Base-by-base conservation (phyloP, 2,329 filamentous ascomycete genomes). In the Aureobasidium subglaciale region DNA sequence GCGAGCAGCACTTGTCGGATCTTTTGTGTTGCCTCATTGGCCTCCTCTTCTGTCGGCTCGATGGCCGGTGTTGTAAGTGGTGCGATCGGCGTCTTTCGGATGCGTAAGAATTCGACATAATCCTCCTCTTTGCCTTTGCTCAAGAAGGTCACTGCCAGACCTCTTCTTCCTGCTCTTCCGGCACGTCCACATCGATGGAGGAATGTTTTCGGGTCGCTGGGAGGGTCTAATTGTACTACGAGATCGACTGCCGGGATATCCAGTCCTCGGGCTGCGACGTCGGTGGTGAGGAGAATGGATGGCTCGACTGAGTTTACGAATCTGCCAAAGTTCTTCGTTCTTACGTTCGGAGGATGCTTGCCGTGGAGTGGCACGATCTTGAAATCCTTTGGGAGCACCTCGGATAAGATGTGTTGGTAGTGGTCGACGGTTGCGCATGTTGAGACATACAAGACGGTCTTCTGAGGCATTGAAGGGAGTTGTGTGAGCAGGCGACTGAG, bases 341-440 rank as follows among this genome's bases (percentile, higher is more conserved):
- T 86, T 7, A 95, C 89, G 63, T 90, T 90, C 4, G 90, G 84
- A 2, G 88, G 86, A 61, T 96, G 88, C 69, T 97, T 96, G 32
- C 93, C 93, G 65, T 99, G 93, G 0, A 99, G 76, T 0, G 91
- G 87, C 7, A 96, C 80, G 3, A 96, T 73, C 0, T 81, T 75
- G 64, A 89, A 88, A 1, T 79, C 70, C 18, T 25, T 37, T 1
- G 87, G 86, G 0, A 99, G 74, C 5, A 96, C 73, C 2, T 78
- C 71, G 0, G 88, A 87, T 1, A 99, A 76, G 5, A 95, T 76
- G 62, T 90, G 81, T 58, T 91, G 84, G 68, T 95, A 95, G 72
- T 97, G 97, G 70, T 97, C 92, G 58, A 99, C 93, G 0, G 88
- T 88, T 29, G 90, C 91, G 68, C 93, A 96, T 2, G 92, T 96